Evolutionary conservation across 192 early-diverging fungal genomes (phyloP), one percentile per base, ranked within the genome.

Genomic region (Chytriomyces sp.): DNA sequence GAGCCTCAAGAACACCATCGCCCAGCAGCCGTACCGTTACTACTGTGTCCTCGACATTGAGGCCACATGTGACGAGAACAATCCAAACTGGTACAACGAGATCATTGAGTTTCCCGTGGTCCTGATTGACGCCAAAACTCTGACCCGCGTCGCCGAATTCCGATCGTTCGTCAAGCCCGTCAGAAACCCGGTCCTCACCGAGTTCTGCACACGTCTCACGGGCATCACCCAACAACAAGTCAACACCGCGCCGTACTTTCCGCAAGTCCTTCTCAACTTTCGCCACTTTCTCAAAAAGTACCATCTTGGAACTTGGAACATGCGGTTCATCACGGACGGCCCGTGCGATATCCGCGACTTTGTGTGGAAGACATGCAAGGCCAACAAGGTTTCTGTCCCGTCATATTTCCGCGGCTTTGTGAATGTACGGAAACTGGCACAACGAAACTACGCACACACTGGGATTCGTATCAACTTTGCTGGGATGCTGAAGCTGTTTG

Each of bases 101-200:
- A 93, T 96, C 63, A 96, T 96, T 66, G 94, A 96, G 77, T 94
- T 94, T 65, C 94, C 94, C 13, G 86, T 92, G 5, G 83, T 95
- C 2, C 75, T 95, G 7, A 72, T 95, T 6, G 86, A 92, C 43
- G 91, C 86, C 8, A 74, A 74, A 0, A 92, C 89, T 0, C 79
- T 89, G 45, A 84, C 90, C 23, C 81, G 91, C 45, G 92, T 91
- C n/a, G 73, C 61, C 26, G 86, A 91, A 66, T 96, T 93, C 80
- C 90, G 90, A 61, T 85, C 86, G 2, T 95, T 92, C 77, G 92
- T 94, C 5, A 79, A 84, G 45, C 94, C 94, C 7, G 78, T 59
- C 6, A 74, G 89, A n/a, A 84, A 91, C 69, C 93, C 94, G 0
- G 84, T 46, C n/a, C 78, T 96, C 60, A 82, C 88, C 49, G 85